These are phyloP conservation scores for Daldinia eschscholtzii DNA, from an alignment of 2,329 filamentous ascomycete genomes.

Conservation along the genomic window DNA sequence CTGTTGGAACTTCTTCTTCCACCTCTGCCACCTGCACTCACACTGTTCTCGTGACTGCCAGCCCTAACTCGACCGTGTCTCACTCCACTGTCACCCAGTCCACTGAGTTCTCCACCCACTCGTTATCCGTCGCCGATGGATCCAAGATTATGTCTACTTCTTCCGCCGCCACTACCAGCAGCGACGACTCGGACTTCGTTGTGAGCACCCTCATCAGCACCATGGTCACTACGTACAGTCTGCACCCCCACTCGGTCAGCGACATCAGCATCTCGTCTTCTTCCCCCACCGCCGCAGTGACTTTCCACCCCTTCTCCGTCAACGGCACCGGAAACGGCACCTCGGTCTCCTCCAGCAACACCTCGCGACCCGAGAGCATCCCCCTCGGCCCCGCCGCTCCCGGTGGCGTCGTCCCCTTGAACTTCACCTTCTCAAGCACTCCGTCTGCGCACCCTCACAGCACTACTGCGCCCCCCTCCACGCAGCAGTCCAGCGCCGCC, in stretches of 20 bases:
- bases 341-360: not conserved
- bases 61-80: conserved; percentile 15
- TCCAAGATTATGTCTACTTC: not conserved
- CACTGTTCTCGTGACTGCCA: conserved; percentile 17
- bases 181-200: conserved; percentile 10
- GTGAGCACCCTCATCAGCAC: conserved; percentile 22
- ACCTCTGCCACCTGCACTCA: conserved; percentile 10
- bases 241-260: conserved; percentile 15
- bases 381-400: conserved; percentile 22
- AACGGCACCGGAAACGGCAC: conserved; percentile 13
- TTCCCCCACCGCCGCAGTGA: not conserved
- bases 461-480: not conserved
- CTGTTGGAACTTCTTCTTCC: not conserved
- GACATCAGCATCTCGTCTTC: conserved; percentile 7
- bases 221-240: conserved; percentile 24
- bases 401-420: conserved; percentile 9
- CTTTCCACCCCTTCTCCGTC: conserved; percentile 8
- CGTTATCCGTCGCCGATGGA: conserved; percentile 2
- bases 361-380: conserved; percentile 4
- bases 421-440: conserved; percentile 2
- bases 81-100: conserved; percentile 2
- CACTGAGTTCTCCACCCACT: not conserved
- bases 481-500: not conserved
- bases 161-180: conserved; percentile 4
- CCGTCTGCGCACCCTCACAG: too few species aligned